These are phyloP conservation scores for Raphanus raphanistrum DNA, from an alignment of 345 rosid species.

Conservation along the genomic window DNA sequence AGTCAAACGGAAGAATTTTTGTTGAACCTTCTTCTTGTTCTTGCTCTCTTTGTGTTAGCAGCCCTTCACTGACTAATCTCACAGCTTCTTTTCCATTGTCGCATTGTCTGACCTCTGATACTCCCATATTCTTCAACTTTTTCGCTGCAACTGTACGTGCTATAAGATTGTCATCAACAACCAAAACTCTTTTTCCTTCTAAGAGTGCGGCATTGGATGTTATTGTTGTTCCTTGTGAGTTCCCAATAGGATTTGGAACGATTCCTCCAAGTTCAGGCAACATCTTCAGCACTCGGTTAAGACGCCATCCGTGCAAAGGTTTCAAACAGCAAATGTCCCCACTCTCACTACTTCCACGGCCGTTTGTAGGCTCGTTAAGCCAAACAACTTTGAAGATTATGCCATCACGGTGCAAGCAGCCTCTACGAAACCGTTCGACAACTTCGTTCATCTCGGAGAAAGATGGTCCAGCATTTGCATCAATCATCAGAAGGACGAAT, in stretches of 20 bases:
- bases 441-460: constrained; percentile 33
- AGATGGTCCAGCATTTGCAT: constrained; percentile 53
- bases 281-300: constrained; percentile 46
- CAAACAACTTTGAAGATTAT: constrained; percentile 62
- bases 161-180: constrained; percentile 56
- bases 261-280: constrained; percentile 64
- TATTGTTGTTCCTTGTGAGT: not conserved
- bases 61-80: constrained; percentile 38
- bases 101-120: constrained; percentile 44
- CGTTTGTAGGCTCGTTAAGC: constrained; percentile 49
- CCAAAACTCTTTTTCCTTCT: constrained; percentile 57
- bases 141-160: constrained; percentile 24
- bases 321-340: constrained; percentile 40
- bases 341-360: constrained; percentile 13
- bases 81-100: constrained; percentile 61
- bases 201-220: constrained; percentile 22
- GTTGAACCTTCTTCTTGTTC: constrained; percentile 3
- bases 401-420: constrained; percentile 25
- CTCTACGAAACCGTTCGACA: constrained; percentile 51
- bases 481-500: constrained; percentile 59
- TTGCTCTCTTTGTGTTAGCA: constrained; percentile 20
- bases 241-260: not conserved
- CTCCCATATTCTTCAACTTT: constrained; percentile 52
- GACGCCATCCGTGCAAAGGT: constrained; percentile 80
- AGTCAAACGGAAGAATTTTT: constrained; percentile 52